Evolutionary conservation across 495 filamentous ascomycete species (phyloP).

Genomic region (Penicillium egyptiacum): DNA sequence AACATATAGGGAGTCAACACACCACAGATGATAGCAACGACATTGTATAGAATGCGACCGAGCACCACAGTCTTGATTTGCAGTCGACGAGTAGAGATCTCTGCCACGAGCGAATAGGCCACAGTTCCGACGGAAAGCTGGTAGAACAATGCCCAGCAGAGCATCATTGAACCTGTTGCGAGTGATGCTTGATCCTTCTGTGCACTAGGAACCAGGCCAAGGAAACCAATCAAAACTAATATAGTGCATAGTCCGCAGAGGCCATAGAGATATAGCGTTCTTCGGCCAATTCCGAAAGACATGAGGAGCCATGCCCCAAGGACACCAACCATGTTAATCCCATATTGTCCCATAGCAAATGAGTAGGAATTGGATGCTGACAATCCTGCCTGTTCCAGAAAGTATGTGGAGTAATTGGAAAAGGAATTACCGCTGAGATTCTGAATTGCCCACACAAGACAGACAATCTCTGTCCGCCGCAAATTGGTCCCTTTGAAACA

Average conservation of each 20-base stretch:
- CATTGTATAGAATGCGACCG: slow-evolving; percentile 59
- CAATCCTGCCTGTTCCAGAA: neutral
- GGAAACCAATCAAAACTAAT: neutral
- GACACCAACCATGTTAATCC: neutral
- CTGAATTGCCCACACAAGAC: neutral
- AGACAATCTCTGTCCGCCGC: neutral
- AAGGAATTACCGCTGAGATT: neutral
- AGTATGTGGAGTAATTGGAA: neutral
- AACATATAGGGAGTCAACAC: neutral
- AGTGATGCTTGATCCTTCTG: neutral
- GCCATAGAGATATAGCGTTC: neutral
- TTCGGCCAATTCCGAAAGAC: neutral
- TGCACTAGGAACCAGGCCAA: neutral
- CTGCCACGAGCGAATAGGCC: slow-evolving; percentile 64
- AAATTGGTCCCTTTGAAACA: neutral
- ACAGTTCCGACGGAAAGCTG: slow-evolving; percentile 65
- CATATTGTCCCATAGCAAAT: neutral
- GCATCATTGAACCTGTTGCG: neutral
- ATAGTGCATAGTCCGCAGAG: neutral
- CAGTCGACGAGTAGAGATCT: slow-evolving; percentile 62
- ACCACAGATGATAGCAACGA: slow-evolving; percentile 4
- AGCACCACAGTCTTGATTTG: slow-evolving; percentile 63
- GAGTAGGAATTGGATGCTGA: neutral
- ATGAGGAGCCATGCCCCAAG: neutral
- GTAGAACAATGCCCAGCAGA: slow-evolving; percentile 37